Evolutionary conservation across 192 early-diverging fungal species (phyloP).

Genomic region (Coemansia sp.): DNA sequence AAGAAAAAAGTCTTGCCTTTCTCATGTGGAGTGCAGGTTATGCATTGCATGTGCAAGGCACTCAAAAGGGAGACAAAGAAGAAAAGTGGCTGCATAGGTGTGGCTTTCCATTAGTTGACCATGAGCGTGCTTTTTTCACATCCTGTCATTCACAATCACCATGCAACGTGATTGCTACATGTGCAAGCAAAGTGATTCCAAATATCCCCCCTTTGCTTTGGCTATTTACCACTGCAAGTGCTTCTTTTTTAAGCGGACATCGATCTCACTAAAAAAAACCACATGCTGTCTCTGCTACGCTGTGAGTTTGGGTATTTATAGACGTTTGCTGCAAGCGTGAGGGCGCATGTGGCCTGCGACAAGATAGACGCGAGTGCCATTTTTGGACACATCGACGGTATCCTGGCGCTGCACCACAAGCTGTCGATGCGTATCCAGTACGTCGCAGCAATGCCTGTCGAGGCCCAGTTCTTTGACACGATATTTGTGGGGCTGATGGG

Average conservation of each 20-base stretch:
- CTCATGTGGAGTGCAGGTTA: too few species aligned
- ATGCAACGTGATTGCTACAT: background rate
- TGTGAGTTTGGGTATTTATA: too few species aligned
- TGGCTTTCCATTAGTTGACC: too few species aligned
- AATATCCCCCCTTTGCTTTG: constrained; percentile 4
- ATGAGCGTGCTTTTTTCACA: too few species aligned
- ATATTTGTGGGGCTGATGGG: constrained; percentile 16
- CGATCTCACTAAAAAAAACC: too few species aligned
- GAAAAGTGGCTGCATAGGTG: background rate
- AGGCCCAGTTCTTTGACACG: constrained; percentile 32
- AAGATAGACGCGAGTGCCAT: constrained; percentile 24
- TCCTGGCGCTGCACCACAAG: constrained; percentile 36
- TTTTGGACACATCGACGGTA: constrained; percentile 24
- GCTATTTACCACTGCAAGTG: background rate
- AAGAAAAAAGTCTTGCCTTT: too few species aligned
- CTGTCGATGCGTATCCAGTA: constrained; percentile 52
- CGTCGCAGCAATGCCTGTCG: constrained; percentile 30
- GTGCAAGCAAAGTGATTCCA: too few species aligned
- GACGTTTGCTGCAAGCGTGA: constrained; percentile 22
- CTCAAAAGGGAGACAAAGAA: background rate
- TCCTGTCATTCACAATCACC: background rate
- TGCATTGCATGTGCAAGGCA: too few species aligned
- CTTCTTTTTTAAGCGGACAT: too few species aligned
- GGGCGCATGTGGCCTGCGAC: constrained; percentile 17
- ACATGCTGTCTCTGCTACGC: too few species aligned